These are phyloP conservation scores for Vitis rupestris DNA, from an alignment of 164 flowering plant species.

Conservation along the genomic window DNA sequence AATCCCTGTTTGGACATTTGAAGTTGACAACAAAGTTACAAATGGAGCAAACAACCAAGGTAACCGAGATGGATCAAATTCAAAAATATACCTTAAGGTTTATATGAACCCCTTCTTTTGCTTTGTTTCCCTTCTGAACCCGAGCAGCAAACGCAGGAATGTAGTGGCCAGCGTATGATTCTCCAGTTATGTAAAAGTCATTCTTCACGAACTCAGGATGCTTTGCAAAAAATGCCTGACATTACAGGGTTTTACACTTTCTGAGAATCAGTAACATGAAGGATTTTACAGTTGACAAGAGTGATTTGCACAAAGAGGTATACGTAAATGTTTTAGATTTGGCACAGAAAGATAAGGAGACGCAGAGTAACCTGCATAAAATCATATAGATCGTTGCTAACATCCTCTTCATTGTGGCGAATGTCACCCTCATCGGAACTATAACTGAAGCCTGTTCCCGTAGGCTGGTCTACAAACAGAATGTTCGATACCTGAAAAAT, in stretches of 20 bases:
- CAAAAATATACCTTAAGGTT: slow-evolving; percentile 58
- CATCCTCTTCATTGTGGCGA: slow-evolving; percentile 63
- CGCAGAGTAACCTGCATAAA: slow-evolving; percentile 58
- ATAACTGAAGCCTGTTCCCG: slow-evolving; percentile 88
- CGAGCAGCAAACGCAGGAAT: slow-evolving; percentile 83
- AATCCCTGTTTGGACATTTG: slow-evolving; percentile 55
- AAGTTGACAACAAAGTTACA: background rate
- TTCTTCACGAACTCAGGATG: slow-evolving; percentile 63
- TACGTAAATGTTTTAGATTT: too few species aligned
- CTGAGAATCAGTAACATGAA: too few species aligned
- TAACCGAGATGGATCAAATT: background rate
- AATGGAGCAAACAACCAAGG: too few species aligned
- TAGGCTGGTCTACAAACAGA: slow-evolving; percentile 78
- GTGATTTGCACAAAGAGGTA: too few species aligned
- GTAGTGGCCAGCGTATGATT: slow-evolving; percentile 94
- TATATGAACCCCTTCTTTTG: slow-evolving; percentile 67
- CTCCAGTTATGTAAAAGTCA: slow-evolving; percentile 86
- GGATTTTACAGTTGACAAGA: too few species aligned
- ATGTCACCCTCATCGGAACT: slow-evolving; percentile 50
- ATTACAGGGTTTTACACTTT: too few species aligned
- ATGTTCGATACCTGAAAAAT: slow-evolving; percentile 64
- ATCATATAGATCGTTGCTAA: slow-evolving; percentile 75
- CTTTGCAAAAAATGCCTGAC: slow-evolving; percentile 62
- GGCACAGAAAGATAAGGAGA: too few species aligned
- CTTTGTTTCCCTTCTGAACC: slow-evolving; percentile 73